phyloP scores from a whole-genome alignment of 176 grass and related monocot genomes.

The Cenchrus purpureus region DNA sequence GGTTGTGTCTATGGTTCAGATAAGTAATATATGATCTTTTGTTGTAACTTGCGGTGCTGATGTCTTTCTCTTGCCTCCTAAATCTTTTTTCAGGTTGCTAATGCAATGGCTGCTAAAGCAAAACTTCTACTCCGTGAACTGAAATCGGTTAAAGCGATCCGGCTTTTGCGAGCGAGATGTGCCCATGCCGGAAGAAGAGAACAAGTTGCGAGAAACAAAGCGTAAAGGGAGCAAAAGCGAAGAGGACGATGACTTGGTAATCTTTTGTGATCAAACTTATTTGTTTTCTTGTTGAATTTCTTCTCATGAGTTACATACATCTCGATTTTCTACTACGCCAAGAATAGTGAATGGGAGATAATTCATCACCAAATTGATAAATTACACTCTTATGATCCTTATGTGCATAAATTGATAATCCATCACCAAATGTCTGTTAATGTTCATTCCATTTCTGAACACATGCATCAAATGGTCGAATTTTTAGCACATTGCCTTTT shows the following conservation, averaged over 20 bases:
- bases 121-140: conserved; percentile 91
- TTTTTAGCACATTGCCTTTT: too few relatives aligned
- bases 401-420: background rate
- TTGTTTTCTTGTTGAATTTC: background rate
- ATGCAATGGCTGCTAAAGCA: conserved; percentile 95
- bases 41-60: background rate
- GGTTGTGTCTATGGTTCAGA: background rate
- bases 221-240: conserved; percentile 71
- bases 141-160: conserved; percentile 85
- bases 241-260: conserved; percentile 89
- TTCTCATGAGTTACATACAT: background rate
- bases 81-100: conserved; percentile 82
- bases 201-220: conserved; percentile 76
- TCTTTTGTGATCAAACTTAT: background rate
- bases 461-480: background rate
- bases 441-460: background rate
- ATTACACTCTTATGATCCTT: background rate
- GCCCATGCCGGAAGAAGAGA: conserved; percentile 91
- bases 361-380: background rate
- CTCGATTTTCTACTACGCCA: background rate
- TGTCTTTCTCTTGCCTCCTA: background rate
- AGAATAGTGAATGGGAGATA: background rate
- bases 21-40: conserved; percentile 9
- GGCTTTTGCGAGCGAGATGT: conserved; percentile 82
- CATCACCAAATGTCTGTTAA: background rate